Conservation (phyloP, 129 eudicot species). For the Pseudognaphalium luteoalbum region DNA sequence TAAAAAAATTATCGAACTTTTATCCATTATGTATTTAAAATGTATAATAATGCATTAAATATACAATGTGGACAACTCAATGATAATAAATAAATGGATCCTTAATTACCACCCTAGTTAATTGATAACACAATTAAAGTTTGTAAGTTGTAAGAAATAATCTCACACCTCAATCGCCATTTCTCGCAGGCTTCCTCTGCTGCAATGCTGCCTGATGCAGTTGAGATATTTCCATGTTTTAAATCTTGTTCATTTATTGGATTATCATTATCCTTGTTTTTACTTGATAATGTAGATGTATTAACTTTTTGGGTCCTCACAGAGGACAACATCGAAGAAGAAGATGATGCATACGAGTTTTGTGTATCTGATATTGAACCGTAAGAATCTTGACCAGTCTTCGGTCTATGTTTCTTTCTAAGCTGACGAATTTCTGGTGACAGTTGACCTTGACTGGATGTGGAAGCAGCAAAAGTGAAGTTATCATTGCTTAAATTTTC, state of each 20-base stretch:
- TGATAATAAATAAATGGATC: background rate
- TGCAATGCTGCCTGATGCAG: constrained; percentile 58
- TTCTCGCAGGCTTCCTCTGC: constrained; percentile 90
- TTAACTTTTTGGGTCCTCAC: constrained; percentile 38
- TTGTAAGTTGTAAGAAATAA: background rate
- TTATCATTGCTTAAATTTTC: constrained; percentile 43
- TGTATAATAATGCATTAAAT: background rate
- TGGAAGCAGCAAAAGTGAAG: constrained; percentile 81
- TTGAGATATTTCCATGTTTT: constrained; percentile 38
- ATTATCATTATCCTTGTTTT: constrained; percentile 34
- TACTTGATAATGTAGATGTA: constrained; percentile 33
- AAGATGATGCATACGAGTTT: constrained; percentile 24
- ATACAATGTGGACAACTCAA: background rate
- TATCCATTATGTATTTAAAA: too few relatives aligned
- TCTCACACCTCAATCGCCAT: constrained; percentile 85
- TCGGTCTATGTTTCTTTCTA: constrained; percentile 70
- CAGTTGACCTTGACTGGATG: constrained; percentile 45
- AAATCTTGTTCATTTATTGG: constrained; percentile 40
- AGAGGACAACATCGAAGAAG: constrained; percentile 44
- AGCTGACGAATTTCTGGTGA: constrained; percentile 49
- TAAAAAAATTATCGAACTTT: background rate
- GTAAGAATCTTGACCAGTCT: constrained; percentile 53
- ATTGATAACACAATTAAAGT: constrained; percentile 5
- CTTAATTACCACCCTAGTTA: background rate
- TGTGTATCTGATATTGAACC: constrained; percentile 37